Evolutionary conservation across 2,329 filamentous ascomycete species (phyloP).

Genomic region (Blastomyces percursus): DNA sequence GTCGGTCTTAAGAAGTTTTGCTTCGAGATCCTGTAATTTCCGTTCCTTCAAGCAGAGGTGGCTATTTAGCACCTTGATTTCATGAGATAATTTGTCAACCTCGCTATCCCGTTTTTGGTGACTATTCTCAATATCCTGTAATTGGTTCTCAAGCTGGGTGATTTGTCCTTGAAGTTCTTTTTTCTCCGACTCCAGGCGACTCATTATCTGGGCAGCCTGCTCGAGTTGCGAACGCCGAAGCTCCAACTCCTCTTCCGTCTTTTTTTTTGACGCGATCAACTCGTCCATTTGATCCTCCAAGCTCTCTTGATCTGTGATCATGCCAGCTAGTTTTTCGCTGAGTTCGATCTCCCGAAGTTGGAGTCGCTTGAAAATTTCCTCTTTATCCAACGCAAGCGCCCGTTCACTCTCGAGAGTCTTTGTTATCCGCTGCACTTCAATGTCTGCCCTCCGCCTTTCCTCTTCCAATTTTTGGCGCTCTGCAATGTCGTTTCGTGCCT

Average conservation of each 20-base stretch:
- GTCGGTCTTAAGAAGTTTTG: slow-evolving; percentile 70
- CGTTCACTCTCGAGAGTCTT: slow-evolving; percentile 92
- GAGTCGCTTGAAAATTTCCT: slow-evolving; percentile 96
- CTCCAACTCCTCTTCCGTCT: slow-evolving; percentile 73
- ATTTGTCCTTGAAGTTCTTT: slow-evolving; percentile 58
- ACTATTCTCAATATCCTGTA: slow-evolving; percentile 58
- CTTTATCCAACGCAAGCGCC: slow-evolving; percentile 91
- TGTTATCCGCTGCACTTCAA: slow-evolving; percentile 79
- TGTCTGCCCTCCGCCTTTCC: slow-evolving; percentile 73
- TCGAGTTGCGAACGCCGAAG: slow-evolving; percentile 71
- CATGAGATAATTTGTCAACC: slow-evolving; percentile 65
- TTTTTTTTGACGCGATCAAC: slow-evolving; percentile 78
- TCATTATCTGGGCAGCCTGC: slow-evolving; percentile 79
- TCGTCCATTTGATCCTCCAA: slow-evolving; percentile 89
- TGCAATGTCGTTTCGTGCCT: slow-evolving; percentile 64
- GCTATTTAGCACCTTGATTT: slow-evolving; percentile 84
- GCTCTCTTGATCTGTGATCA: slow-evolving; percentile 85
- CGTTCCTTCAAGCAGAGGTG: slow-evolving; percentile 80
- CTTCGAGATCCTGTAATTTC: slow-evolving; percentile 78
- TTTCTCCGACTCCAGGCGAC: slow-evolving; percentile 78
- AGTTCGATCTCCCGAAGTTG: slow-evolving; percentile 86
- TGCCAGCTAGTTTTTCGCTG: slow-evolving; percentile 82
- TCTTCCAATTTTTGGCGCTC: slow-evolving; percentile 78
- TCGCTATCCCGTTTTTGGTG: slow-evolving; percentile 64
- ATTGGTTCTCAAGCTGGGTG: slow-evolving; percentile 56